A percentile compares a stretch with the other conserved stretches of the same genome.
These are phyloP conservation scores for Pisolithus microcarpus DNA, from an alignment of 768 basidiomycete species.

Conservation along the genomic window DNA sequence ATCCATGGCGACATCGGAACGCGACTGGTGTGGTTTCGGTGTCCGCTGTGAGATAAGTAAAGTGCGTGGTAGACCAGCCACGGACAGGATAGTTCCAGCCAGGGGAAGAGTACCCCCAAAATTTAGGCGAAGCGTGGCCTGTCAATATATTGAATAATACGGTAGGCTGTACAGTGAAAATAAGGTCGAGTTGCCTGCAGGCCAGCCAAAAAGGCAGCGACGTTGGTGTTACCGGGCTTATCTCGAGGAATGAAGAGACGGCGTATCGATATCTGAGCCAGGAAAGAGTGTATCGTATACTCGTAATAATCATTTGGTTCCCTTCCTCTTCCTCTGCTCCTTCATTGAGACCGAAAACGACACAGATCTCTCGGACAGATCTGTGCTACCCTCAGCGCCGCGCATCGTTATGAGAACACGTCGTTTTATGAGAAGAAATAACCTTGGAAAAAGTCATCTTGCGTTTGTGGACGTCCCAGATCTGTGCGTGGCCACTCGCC, in stretches of 20 bases:
- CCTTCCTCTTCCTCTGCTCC: constrained; percentile 4
- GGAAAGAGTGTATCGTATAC: constrained; percentile 1
- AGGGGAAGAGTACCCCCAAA: constrained; percentile 19
- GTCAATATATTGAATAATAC: constrained; percentile 15
- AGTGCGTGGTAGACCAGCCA: not conserved
- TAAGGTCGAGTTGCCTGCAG: constrained; percentile 13
- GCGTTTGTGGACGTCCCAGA: not conserved
- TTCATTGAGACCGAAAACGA: constrained; percentile 11
- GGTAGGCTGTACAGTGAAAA: not conserved
- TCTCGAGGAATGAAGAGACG: constrained; percentile 7
- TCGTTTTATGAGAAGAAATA: constrained; percentile 9
- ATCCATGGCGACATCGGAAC: not conserved
- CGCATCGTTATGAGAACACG: constrained; percentile 14
- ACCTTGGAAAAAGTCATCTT: constrained; percentile 8
- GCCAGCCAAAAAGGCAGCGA: constrained; percentile 12
- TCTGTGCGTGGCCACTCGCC: not conserved
- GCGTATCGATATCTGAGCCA: constrained; percentile 7
- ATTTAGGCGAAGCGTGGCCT: constrained; percentile 21
- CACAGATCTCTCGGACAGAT: constrained; percentile 7
- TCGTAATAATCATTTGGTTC: not conserved
- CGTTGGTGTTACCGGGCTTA: constrained; percentile 8
- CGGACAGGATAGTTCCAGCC: not conserved
- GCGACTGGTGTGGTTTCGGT: too few relatives aligned
- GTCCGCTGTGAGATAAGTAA: not conserved
- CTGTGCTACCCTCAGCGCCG: constrained; percentile 5